Percentiles rank a stretch among this genome's conserved stretches.
Evolutionary conservation across 805 yeast genomes (phyloP).

Genomic region (Blastobotrys robertii): DNA sequence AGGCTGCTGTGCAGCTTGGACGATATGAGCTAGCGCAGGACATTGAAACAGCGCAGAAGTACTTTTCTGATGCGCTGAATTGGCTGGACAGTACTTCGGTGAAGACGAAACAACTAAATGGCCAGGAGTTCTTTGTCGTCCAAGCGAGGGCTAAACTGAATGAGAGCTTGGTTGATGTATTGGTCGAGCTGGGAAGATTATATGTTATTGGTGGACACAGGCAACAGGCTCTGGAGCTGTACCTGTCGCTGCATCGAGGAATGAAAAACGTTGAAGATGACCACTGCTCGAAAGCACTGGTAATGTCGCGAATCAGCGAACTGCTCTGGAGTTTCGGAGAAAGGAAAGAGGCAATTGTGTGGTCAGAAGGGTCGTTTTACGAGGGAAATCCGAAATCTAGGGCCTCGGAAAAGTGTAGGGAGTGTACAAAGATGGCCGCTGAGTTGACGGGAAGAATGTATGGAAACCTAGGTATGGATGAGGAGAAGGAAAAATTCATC

Average conservation of each 20-base stretch:
- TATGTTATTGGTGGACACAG: conserved; percentile 9
- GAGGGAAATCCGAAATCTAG: conserved; percentile 15
- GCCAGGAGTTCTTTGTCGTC: not conserved
- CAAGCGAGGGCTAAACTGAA: not conserved
- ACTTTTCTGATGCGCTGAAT: not conserved
- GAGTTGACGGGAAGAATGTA: conserved; percentile 17
- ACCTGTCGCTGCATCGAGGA: conserved; percentile 18
- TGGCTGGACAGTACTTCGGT: not conserved
- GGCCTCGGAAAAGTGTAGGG: conserved; percentile 20
- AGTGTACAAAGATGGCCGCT: conserved; percentile 19
- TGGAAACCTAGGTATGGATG: conserved; percentile 6
- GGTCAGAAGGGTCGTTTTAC: conserved; percentile 20
- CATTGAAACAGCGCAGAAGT: not conserved
- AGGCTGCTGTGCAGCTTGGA: conserved; percentile 19
- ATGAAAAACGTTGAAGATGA: conserved; percentile 9
- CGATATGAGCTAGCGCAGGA: conserved; percentile 1
- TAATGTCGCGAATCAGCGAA: conserved; percentile 18
- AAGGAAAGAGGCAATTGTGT: conserved; percentile 16
- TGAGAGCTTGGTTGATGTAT: conserved; percentile 10
- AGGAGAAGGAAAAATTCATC: conserved; percentile 10
- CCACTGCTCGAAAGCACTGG: conserved; percentile 12
- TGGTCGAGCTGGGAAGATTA: conserved; percentile 17
- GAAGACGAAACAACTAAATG: not conserved
- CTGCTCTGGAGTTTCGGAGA: conserved; percentile 19
- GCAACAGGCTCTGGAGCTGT: conserved; percentile 16